These are phyloP conservation scores for Pythium dissotocum DNA, from an alignment of 352 stramenopile genomes.

Conservation along the genomic window DNA sequence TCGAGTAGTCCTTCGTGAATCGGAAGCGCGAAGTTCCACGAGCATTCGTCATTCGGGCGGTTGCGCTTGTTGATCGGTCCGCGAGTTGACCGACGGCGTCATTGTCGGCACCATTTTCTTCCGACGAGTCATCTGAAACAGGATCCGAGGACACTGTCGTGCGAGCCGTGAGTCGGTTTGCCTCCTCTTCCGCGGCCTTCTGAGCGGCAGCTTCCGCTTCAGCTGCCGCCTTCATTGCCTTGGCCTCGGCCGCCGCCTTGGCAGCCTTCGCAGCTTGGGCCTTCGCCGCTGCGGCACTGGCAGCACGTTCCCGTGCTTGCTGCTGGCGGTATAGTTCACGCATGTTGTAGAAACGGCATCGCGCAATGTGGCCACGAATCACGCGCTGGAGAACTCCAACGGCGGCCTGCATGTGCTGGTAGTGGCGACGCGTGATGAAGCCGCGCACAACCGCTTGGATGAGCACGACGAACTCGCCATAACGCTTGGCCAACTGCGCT, in stretches of 20 bases:
- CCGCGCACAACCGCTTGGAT: constrained; percentile 76
- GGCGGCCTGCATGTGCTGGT: constrained; percentile 47
- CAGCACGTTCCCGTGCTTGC: constrained; percentile 43
- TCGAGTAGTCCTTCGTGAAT: constrained; percentile 80
- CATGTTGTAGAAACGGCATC: constrained; percentile 55
- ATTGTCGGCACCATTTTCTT: constrained; percentile 36
- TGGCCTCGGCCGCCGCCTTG: constrained; percentile 13
- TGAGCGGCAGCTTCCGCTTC: constrained; percentile 20
- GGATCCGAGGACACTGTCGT: constrained; percentile 59
- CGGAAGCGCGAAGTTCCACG: constrained; percentile 70
- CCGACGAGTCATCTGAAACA: constrained; percentile 67
- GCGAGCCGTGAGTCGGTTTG: constrained; percentile 61
- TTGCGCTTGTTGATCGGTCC: constrained; percentile 14
- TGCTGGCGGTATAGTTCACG: constrained; percentile 47
- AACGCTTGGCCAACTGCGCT: constrained; percentile 81
- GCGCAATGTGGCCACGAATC: constrained; percentile 68
- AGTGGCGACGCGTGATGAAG: constrained; percentile 50
- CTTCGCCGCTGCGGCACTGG: constrained; percentile 25
- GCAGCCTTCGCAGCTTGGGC: constrained; percentile 12
- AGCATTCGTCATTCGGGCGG: constrained; percentile 22
- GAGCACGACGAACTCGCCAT: constrained; percentile 84
- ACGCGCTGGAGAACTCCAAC: constrained; percentile 54
- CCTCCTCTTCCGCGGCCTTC: constrained; percentile 43
- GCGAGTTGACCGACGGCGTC: constrained; percentile 12
- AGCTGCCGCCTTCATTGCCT: constrained; percentile 14